Evolutionary conservation across 352 stramenopile genomes (phyloP), one percentile per base, ranked within the genome.

Genomic region (Phytopythium cucurbitacearum): DNA sequence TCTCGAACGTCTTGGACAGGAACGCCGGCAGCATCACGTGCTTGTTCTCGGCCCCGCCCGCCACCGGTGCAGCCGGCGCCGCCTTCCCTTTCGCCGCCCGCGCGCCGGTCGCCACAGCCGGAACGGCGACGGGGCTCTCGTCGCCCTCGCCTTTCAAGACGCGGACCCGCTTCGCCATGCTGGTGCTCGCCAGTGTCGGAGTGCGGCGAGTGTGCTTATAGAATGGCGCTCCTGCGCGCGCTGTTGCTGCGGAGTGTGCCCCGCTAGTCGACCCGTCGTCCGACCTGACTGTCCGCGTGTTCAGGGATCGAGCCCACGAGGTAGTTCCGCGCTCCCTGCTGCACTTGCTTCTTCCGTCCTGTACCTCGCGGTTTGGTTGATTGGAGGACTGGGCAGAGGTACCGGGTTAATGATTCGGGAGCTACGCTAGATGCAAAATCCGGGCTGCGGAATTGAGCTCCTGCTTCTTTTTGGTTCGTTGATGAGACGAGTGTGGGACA

Each of bases 1-100:
- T 98, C 64, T 97, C 86, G 64, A 85, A 98, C 15, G 90, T 96
- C 74, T 98, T 98, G 54, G 74, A 94, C 51, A 98, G 56, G 56
- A 98, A 98, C 16, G 82, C 86, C 51, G 88, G 88, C 50, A 93
- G 67, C 71, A 93, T 91, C 66, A 81, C 77, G 59, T 94, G 78
- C 56, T 94, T 96, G 44, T 62, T 84, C 33, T 85, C 69, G 9
- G 42, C 35, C 40, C 35, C 35, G 51, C 32, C 34, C 33, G 44
- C 53, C 10, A 63, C 38, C 13, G 53, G 40, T 0, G 65, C 59
- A 0, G 51, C 34, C 11, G 44, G 11, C 43, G 67, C 72, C 0
- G 40, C 37, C 53, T 59, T 59, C 8, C 36, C 45, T 42, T 70
- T 74, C 3, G 43, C 13, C 40, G 11, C 35, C 16, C 4, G 33